Base-by-base conservation (phyloP, 805 yeast genomes). In the Metschnikowia noctiluminum region DNA sequence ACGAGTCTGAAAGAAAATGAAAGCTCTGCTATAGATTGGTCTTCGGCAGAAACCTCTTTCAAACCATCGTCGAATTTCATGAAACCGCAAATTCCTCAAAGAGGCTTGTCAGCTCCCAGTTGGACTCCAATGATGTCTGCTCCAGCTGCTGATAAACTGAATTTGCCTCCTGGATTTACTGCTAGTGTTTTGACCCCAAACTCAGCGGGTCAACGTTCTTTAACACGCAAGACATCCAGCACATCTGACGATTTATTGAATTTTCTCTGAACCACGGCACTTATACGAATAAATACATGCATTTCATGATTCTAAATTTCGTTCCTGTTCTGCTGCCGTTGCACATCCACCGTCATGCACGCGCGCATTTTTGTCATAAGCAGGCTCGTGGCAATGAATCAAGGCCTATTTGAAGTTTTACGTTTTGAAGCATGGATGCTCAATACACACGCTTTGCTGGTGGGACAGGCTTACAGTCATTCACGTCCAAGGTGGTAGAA, bases 371-470 rank as follows among this genome's bases (percentile, higher is more conserved):
- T 30, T 30, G 31, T 37, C 37, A 43, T 32, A 15, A 30, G n/a
- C 9, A 43, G 26, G 42, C 16, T 37, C 37, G 27, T 30, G 42
- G 40, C 45, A 28, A 15, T 26, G 42, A 43, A 43, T 38, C 41
- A 6, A 12, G 37, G 38, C 42, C 30, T 31, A 11, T 10, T 35
- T 35, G 15, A 32, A 35, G 26, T 16, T 10, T 15, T 26, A 26
- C n/a, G 31, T 37, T 37, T 12, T 12, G n/a, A 37, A 16, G 37
- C 42, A 34, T 12, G n/a, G 14, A 35, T 42, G 48, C 53, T 58
- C 84, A 92, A 71, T 92, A 92, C 54, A 89, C 90, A 82, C 99
- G 92, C 74, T 87, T 84, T 50, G 96, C 94, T 51, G 98, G 98
- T 58, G 98, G 98, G 55, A 92, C 97, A 43, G 96, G 78, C 73